Conservation (phyloP, 78 protist genomes). For the Dictyostelium firmibasis region DNA sequence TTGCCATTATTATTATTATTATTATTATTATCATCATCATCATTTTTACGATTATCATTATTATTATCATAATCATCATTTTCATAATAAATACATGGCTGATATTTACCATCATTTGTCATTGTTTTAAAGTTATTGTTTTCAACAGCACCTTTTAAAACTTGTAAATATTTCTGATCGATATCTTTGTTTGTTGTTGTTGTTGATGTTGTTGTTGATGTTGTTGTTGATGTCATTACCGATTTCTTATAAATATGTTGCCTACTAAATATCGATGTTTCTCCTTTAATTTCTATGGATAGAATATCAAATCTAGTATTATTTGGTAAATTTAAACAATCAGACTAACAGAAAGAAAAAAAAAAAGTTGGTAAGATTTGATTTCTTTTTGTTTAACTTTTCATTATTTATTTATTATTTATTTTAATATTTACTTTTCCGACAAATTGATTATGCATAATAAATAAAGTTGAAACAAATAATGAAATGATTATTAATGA, state of each 20-base stretch:
- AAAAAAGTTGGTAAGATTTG: background rate
- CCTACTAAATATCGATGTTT: background rate
- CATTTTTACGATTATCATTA: background rate
- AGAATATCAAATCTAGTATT: slow-evolving; percentile 1
- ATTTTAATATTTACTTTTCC: background rate
- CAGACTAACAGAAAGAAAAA: background rate
- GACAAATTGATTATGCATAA: slow-evolving; percentile 57
- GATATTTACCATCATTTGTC: background rate
- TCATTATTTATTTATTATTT: no score
- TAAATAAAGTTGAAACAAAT: slow-evolving; percentile 16
- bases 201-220: no score
- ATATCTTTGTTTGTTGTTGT: background rate
- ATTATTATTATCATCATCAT: background rate
- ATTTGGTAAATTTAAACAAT: slow-evolving; percentile 5
- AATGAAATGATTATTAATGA: slow-evolving; percentile 21
- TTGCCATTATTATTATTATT: background rate
- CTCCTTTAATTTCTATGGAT: background rate
- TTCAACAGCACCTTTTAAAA: background rate
- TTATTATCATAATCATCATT: background rate
- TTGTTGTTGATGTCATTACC: no score
- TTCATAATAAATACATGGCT: background rate
- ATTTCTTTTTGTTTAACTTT: no score
- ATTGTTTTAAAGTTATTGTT: background rate
- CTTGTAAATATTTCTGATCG: background rate
- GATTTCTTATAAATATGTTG: background rate